Evolutionary conservation across 805 yeast species (phyloP), one percentile per base, ranked within the genome.

Genomic region (Saccharomyces kudriavzevii): DNA sequence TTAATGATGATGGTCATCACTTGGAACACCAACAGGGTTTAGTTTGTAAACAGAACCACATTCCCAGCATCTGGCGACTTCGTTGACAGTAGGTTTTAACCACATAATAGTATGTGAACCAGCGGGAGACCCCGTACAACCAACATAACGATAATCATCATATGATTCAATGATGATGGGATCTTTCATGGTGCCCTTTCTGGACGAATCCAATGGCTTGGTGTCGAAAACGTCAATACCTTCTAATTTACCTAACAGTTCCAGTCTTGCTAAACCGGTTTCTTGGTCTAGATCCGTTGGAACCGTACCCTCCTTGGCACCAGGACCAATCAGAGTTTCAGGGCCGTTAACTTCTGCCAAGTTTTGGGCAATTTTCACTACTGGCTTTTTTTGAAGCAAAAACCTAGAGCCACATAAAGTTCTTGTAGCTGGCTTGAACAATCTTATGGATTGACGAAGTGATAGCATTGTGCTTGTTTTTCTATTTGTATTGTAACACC

Each of bases 241-340:
- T 74, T 91, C 96, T 70, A 88, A 77, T 75, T 89, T 87, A 77
- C 95, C 97, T 67, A 94, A 82, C 64, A 87, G 73, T 80, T 94
- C 99, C 63, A 91, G 80, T 83, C 99, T 90, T 76, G 88, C 98
- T 69, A 92, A 78, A 87, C 99, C 99, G 50, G 99, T 94, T 66
- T 97, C 90, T 78, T 92, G 98, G 68, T 94, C 97, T 62, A 88
- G 70, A 73, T 91, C 96, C 56, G 96, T 83, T 72, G 98, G 97
- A 69, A 94, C 85, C 50, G 85, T 78, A 62, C 92, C 96, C 63
- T 81, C 79, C 62, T 77, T 74, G 60, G 96, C 96, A 82, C 97
- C 98, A 53, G 87, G 83, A 73, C 97, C 97, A 63, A 90, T 81
- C 72, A 92, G 81, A 53, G 89, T 78, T 60, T 79, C 82, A 50